Base-by-base conservation (phyloP, 2,329 filamentous ascomycete genomes). In the Neonectria faginata region DNA sequence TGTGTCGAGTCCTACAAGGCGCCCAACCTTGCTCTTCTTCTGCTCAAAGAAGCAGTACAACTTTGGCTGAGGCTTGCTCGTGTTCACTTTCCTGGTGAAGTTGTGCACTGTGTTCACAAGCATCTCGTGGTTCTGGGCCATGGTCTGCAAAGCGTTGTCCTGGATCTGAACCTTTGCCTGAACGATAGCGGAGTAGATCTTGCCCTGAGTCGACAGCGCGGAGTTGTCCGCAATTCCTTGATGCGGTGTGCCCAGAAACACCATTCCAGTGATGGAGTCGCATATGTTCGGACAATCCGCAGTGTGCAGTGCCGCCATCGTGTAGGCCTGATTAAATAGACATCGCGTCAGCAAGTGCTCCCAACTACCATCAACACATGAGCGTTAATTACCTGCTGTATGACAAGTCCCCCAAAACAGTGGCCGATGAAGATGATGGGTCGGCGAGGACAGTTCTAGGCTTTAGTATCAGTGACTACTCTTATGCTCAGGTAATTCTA, bases 361-460 rank as follows among this genome's bases (percentile, higher is more conserved):
- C 5, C 25, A 6, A 25, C 1, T 25, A 25, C 4, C 5, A 25
- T 5, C 25, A 25, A 25, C 25, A 5, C 6, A 25, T 5, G 25
- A 6, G 1, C 2, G 5, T 25, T 25, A 25, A 6, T 25, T 25
- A 58, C 61, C 57, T 64, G 48, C 48, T 67, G 57, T 10, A 65
- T 56, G 3, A 67, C 65, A 4, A 67, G 45, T 2, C 65, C 65
- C 6, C 65, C 62, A 22, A 67, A 60, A 27, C 65, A 67, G 27
- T 67, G 65, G 5, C 65, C 65, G n/a, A 67, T 62, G 29, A 67
- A 60, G 16, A 67, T 48, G 2, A 67, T 52, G 18, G 65, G 65
- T 3, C 65, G 54, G 3, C 31, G 14, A 10, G 55, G 42, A 20
- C 58, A 65, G 3, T 45, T 29, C 65, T 67, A 22, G 18, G 11